A percentile compares a stretch with the other conserved stretches of the same genome.
Conservation (phyloP, 2,329 filamentous ascomycete genomes). For the Talaromyces albobiverticillius region DNA sequence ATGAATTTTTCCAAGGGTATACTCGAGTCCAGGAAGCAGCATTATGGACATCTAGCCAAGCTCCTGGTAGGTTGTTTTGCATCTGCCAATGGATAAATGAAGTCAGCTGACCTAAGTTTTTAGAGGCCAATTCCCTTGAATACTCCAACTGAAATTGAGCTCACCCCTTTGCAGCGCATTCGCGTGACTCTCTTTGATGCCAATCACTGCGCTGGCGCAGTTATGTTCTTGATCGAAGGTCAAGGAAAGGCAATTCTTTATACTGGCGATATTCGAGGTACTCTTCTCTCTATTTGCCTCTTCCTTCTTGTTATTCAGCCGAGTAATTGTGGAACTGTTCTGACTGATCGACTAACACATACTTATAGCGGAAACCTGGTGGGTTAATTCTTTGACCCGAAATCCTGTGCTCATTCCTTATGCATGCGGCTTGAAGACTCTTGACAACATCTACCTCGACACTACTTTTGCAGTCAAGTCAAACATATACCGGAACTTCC, state of each 20-base stretch:
- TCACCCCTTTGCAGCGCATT: constrained; percentile 65
- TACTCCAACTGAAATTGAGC: constrained; percentile 72
- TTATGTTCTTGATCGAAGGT: constrained; percentile 89
- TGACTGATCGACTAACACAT: neutral
- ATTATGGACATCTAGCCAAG: constrained; percentile 71
- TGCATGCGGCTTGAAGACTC: constrained; percentile 58
- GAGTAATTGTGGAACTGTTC: neutral
- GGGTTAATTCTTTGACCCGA: constrained; percentile 69
- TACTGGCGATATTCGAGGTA: constrained; percentile 77
- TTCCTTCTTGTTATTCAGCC: neutral
- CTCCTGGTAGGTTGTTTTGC: constrained; percentile 53
- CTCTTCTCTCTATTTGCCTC: neutral
- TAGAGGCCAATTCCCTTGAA: constrained; percentile 78
- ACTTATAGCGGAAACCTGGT: constrained; percentile 69
- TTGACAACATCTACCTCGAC: constrained; percentile 86
- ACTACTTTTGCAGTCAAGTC: constrained; percentile 68
- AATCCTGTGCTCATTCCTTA: constrained; percentile 76
- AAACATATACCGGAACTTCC: constrained; percentile 51
- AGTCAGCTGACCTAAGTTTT: constrained; percentile 5
- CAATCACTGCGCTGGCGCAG: constrained; percentile 85
- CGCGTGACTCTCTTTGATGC: constrained; percentile 84
- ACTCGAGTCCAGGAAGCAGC: constrained; percentile 69
- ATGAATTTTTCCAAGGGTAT: constrained; percentile 78
- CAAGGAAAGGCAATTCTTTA: constrained; percentile 72
- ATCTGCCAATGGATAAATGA: neutral